Percentiles rank a stretch among this genome's conserved stretches.
Conservation (phyloP, 2,329 filamentous ascomycete species). For the Colletotrichum acutatum region DNA sequence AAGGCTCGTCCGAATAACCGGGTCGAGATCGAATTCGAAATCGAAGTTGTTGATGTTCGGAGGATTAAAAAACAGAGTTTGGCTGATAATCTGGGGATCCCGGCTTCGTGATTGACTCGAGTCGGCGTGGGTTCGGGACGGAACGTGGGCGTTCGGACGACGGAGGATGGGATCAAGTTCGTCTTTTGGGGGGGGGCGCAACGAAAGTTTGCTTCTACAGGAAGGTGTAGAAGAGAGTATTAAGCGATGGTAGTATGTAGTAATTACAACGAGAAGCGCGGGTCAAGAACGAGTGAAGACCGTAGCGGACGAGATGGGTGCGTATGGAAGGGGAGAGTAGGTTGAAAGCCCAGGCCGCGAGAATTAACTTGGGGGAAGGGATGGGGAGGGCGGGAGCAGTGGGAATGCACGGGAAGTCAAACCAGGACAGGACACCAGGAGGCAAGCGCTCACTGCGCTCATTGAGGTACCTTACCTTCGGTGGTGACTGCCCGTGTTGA, state of each 20-base stretch:
- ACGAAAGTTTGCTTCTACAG: not conserved
- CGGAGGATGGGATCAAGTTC: not conserved
- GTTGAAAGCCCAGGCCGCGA: conserved; percentile 17
- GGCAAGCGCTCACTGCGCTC: not conserved
- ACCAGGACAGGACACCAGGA: not conserved
- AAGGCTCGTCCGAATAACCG: not conserved
- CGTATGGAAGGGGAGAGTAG: not conserved
- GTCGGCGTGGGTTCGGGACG: not conserved
- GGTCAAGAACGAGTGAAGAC: conserved; percentile 29
- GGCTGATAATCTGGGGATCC: not conserved
- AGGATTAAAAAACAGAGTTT: not conserved
- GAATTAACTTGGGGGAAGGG: conserved; percentile 23
- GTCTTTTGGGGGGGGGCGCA: conserved; percentile 3
- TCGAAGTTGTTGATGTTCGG: not conserved
- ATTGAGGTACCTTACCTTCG: too few species aligned
- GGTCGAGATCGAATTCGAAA: not conserved
- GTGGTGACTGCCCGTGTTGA: too few species aligned
- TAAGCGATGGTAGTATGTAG: conserved; percentile 21
- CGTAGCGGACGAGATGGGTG: not conserved
- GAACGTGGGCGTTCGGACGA: conserved; percentile 16
- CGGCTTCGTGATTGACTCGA: conserved; percentile 1
- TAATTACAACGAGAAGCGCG: not conserved
- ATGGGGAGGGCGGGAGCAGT: conserved; percentile 27
- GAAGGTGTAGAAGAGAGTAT: conserved; percentile 1
- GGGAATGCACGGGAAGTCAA: conserved; percentile 34